phyloP scores from a whole-genome alignment of 2,329 filamentous ascomycete species.

The Botrytis sinoallii region DNA sequence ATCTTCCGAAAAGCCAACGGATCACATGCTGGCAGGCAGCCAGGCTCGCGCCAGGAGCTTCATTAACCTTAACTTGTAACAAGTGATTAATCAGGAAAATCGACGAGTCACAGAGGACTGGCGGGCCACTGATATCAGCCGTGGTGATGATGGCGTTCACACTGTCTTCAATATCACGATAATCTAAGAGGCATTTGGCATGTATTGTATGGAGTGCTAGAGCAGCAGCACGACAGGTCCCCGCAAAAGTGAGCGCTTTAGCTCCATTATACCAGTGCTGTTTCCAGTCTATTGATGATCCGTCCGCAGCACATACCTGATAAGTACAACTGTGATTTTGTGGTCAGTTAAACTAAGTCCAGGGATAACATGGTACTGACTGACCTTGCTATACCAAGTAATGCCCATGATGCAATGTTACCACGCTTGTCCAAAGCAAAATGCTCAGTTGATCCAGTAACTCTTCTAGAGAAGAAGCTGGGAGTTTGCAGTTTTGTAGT shows the following conservation, averaged over 20 bases:
- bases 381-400: constrained; percentile 78
- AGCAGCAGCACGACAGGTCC: constrained; percentile 72
- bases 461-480: constrained; percentile 51
- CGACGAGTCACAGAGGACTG: constrained; percentile 74
- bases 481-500: constrained; percentile 45
- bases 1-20: constrained; percentile 77
- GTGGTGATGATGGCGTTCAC: constrained; percentile 70
- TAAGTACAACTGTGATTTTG: constrained; percentile 45
- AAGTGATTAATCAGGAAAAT: constrained; percentile 69
- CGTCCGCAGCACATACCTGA: constrained; percentile 41
- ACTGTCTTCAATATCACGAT: constrained; percentile 64
- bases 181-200: constrained; percentile 61
- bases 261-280: constrained; percentile 73
- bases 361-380: constrained; percentile 39
- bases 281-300: constrained; percentile 57
- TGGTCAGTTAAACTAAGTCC: constrained; percentile 17
- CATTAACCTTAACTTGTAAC: constrained; percentile 61
- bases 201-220: constrained; percentile 68
- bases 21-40: constrained; percentile 69
- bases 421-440: constrained; percentile 67
- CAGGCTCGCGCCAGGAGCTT: constrained; percentile 66
- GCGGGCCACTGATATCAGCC: constrained; percentile 79
- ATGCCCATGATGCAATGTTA: constrained; percentile 71
- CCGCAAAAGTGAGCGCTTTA: constrained; percentile 66
- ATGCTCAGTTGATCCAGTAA: constrained; percentile 57